phyloP scores from a whole-genome alignment of 176 grass and related monocot genomes.

The Rhipidocladum racemiflorum region DNA sequence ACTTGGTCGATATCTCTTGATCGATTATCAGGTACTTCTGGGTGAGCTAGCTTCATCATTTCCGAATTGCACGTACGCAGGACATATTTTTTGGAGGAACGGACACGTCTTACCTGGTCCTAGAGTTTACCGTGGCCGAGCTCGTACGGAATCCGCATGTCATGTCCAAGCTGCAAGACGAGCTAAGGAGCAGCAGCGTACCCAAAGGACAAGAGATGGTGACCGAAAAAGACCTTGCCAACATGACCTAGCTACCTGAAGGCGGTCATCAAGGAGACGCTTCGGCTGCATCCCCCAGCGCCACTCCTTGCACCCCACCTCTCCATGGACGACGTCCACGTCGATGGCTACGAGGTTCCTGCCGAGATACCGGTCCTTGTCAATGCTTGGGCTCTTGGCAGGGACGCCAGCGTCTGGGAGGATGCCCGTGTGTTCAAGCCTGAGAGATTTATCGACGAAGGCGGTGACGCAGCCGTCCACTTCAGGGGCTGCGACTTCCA shows the following conservation, averaged over 20 bases:
- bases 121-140: constrained; percentile 43
- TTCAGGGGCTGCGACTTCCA: constrained; percentile 25
- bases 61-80: too few species aligned
- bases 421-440: constrained; percentile 22
- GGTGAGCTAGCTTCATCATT: too few species aligned
- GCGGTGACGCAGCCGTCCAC: neutral
- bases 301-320: constrained; percentile 31
- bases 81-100: constrained; percentile 8
- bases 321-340: neutral
- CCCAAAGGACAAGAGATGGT: neutral
- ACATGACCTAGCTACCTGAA: neutral
- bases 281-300: constrained; percentile 22
- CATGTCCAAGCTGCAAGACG: constrained; percentile 37
- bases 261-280: too few species aligned
- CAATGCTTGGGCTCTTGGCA: neutral
- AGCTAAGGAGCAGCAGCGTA: constrained; percentile 7
- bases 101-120: constrained; percentile 30
- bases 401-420: constrained; percentile 20
- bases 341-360: neutral
- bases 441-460: constrained; percentile 25
- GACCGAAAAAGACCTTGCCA: constrained; percentile 4
- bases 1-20: too few species aligned
- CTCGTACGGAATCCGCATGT: constrained; percentile 8
- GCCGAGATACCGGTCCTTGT: constrained; percentile 3
- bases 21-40: too few species aligned